Percentiles rank a stretch among this genome's conserved stretches.
Conservation (phyloP, 441 rosid species). For the Adansonia rubrostipa region DNA sequence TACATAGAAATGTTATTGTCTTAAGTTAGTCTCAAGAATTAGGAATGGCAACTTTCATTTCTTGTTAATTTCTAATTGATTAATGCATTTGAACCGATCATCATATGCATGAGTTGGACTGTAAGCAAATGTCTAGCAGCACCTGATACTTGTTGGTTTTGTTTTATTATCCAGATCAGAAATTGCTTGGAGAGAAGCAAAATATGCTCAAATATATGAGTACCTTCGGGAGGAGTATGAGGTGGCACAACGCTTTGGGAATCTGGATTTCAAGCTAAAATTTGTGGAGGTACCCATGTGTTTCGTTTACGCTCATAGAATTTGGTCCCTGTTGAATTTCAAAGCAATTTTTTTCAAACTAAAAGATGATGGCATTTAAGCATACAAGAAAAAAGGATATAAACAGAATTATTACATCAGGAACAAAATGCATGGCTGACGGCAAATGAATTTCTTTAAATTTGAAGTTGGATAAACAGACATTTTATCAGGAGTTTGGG, state of each 20-base stretch:
- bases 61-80: neutral
- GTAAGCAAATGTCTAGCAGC: neutral
- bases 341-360: neutral
- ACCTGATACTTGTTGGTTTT: constrained; percentile 17
- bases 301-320: constrained; percentile 13
- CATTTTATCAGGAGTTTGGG: neutral
- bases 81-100: neutral
- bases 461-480: neutral
- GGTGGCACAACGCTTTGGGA: constrained; percentile 89
- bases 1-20: neutral
- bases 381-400: neutral
- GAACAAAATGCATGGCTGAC: neutral
- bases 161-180: constrained; percentile 62
- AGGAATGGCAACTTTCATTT: neutral
- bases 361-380: neutral
- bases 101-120: neutral
- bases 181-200: constrained; percentile 98
- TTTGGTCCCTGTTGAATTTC: neutral
- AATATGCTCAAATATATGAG: constrained; percentile 86
- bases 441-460: neutral
- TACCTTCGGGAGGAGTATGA: constrained; percentile 93
- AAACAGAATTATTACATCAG: neutral
- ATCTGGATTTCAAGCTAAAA: constrained; percentile 82
- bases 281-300: constrained; percentile 75
- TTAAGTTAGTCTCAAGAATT: neutral